Conservation (phyloP, 2,329 filamentous ascomycete species). For the Thielaviopsis musarum region DNA sequence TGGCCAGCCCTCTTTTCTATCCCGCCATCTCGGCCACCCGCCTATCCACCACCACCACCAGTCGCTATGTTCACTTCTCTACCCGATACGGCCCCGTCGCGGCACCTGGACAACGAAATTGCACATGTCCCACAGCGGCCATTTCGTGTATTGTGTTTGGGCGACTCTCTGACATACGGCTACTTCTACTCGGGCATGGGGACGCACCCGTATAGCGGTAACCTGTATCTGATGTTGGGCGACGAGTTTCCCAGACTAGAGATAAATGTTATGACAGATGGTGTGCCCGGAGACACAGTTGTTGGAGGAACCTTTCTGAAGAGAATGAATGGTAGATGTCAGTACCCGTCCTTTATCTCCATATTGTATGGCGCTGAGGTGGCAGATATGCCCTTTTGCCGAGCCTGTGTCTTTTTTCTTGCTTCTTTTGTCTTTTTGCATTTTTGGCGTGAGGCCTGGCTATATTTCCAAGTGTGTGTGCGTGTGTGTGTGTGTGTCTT, state of each 20-base stretch:
- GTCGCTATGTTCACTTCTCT: conserved; percentile 4
- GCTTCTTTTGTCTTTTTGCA: too few species aligned
- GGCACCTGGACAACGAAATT: neutral
- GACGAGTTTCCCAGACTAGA: conserved; percentile 27
- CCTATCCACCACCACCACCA: neutral
- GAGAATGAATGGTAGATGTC: conserved; percentile 23
- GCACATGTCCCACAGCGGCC: neutral
- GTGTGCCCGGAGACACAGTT: conserved; percentile 35
- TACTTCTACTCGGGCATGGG: conserved; percentile 26
- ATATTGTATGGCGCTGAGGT: too few species aligned
- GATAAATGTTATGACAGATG: conserved; percentile 28
- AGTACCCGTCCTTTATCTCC: conserved; percentile 11
- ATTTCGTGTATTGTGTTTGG: conserved; percentile 44
- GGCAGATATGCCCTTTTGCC: too few species aligned
- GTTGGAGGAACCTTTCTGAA: conserved; percentile 18
- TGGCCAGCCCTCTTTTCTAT: too few species aligned
- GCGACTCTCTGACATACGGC: conserved; percentile 46
- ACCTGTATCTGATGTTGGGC: conserved; percentile 29
- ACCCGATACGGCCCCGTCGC: conserved; percentile 1
- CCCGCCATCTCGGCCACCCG: neutral
- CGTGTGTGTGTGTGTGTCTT: too few species aligned
- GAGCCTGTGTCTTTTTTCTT: too few species aligned
- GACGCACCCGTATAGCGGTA: conserved; percentile 36
- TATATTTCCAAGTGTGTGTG: too few species aligned
- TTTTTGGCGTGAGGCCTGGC: too few species aligned